A percentile compares a stretch with the other conserved stretches of the same genome.
These are phyloP conservation scores for Platanthera zijinensis DNA, from an alignment of 106 monocot genomes.

Conservation along the genomic window DNA sequence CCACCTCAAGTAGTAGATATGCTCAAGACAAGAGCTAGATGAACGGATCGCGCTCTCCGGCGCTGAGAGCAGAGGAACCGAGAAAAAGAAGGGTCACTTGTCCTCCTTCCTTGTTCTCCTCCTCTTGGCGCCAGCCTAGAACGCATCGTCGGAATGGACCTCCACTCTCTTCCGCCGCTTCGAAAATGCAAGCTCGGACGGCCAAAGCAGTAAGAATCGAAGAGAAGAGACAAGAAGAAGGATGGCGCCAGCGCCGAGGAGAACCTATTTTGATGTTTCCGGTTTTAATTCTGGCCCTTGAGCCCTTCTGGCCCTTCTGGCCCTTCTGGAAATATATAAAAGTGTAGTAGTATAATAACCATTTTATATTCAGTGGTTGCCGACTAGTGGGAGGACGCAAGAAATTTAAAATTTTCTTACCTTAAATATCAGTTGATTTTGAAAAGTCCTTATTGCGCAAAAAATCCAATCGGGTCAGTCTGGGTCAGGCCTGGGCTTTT, in stretches of 20 bases:
- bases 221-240: constrained; percentile 7
- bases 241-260: not conserved
- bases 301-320: not conserved
- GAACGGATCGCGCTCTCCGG: not conserved
- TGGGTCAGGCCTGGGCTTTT: no score
- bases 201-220: not conserved
- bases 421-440: no score
- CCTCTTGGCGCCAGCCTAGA: not conserved
- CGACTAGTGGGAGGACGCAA: no score
- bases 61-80: not conserved
- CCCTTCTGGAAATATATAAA: not conserved
- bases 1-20: not conserved
- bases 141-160: not conserved
- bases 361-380: not conserved
- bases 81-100: constrained; percentile 1
- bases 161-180: not conserved
- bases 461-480: no score
- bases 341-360: not conserved
- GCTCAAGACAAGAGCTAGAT: not conserved
- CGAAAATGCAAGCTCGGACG: not conserved
- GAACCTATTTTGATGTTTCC: not conserved
- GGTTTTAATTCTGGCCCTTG: not conserved
- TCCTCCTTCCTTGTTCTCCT: constrained; percentile 3
- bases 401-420: no score
- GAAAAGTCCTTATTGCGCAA: no score